Percentiles rank a stretch among this genome's conserved stretches.
phyloP scores from a whole-genome alignment of 1,284 basidiomycete genomes.

The Agroathelia rolfsii region DNA sequence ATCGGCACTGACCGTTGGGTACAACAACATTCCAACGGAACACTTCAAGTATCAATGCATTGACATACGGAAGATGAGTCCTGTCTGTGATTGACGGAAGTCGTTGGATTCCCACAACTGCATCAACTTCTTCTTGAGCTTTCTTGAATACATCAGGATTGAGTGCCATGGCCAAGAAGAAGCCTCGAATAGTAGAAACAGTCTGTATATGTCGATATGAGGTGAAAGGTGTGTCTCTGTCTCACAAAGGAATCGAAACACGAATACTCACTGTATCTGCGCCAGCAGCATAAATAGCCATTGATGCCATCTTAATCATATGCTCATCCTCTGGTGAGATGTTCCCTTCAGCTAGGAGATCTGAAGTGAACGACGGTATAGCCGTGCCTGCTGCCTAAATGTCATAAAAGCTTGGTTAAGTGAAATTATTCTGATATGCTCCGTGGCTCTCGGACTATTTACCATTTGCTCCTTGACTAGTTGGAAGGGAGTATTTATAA shows the following conservation, averaged over 20 bases:
- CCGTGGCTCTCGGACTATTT: too few relatives aligned
- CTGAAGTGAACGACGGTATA: slow-evolving; percentile 12
- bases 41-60: slow-evolving; percentile 39
- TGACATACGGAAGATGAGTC: slow-evolving; percentile 13
- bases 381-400: slow-evolving; percentile 10
- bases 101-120: slow-evolving; percentile 7
- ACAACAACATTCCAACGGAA: slow-evolving; percentile 26
- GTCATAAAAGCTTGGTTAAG: neutral
- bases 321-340: slow-evolving; percentile 2
- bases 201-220: slow-evolving; percentile 1
- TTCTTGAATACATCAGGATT: slow-evolving; percentile 8
- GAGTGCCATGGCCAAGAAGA: slow-evolving; percentile 10
- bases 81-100: slow-evolving; percentile 11
- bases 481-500: slow-evolving; percentile 9
- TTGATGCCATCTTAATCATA: slow-evolving; percentile 14
- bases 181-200: slow-evolving; percentile 10
- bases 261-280: slow-evolving; percentile 14
- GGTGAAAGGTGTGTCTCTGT: too few relatives aligned
- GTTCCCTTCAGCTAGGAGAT: slow-evolving; percentile 8
- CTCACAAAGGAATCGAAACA: neutral
- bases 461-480: slow-evolving; percentile 15
- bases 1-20: slow-evolving; percentile 8
- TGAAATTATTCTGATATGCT: too few relatives aligned
- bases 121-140: slow-evolving; percentile 10
- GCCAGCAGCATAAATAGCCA: slow-evolving; percentile 13